Conservation (phyloP, 1,284 basidiomycete genomes). For the Sporisorium sorghi region DNA sequence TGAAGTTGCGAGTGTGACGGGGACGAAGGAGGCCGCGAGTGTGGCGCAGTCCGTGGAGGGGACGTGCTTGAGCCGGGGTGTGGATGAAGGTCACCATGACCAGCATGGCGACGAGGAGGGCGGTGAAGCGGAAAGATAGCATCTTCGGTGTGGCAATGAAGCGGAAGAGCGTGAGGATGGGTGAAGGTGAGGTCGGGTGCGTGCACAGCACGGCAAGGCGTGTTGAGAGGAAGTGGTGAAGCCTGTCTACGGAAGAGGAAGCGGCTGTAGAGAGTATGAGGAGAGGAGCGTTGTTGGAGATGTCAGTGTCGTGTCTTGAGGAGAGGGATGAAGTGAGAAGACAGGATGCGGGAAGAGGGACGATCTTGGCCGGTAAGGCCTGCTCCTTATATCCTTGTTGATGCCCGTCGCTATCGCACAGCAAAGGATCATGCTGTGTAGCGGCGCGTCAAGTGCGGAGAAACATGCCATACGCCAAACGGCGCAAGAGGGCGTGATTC, state of each 20-base stretch:
- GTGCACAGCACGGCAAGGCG: constrained; percentile 4
- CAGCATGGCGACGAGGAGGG: constrained; percentile 13
- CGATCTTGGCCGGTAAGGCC: neutral
- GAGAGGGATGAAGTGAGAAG: neutral
- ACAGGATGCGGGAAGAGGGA: neutral
- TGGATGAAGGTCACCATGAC: constrained; percentile 7
- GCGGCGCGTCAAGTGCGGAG: neutral
- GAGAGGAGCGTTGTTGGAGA: neutral
- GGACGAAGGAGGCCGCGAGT: neutral
- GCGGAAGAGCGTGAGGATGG: neutral
- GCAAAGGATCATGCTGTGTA: neutral
- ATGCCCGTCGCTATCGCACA: neutral
- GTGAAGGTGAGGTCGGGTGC: neutral
- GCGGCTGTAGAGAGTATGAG: neutral
- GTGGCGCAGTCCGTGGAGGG: neutral
- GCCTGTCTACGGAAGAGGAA: neutral
- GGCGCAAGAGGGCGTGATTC: constrained; percentile 3
- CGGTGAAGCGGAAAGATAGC: neutral
- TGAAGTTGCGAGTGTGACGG: neutral
- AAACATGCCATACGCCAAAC: neutral
- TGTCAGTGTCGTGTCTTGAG: constrained; percentile 1
- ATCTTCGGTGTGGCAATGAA: neutral
- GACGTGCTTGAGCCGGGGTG: constrained; percentile 5
- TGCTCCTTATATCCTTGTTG: constrained; percentile 8
- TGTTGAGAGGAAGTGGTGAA: neutral